Base-by-base conservation (phyloP, 2,329 filamentous ascomycete species). In the Pseudocercospora cruenta region DNA sequence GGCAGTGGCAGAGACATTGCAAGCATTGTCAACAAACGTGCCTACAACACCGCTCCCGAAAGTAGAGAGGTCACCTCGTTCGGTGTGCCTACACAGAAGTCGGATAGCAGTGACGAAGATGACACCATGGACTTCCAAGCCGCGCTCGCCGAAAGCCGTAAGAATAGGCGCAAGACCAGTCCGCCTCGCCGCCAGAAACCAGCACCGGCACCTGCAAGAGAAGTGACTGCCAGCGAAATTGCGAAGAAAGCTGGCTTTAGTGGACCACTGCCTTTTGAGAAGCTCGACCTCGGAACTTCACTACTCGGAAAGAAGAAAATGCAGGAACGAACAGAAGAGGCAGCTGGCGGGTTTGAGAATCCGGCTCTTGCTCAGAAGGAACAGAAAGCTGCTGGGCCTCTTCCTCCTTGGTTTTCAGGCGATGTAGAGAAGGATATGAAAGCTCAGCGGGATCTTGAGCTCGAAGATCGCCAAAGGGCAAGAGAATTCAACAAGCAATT, bases 221-320 rank as follows among this genome's bases (percentile, higher is more conserved):
- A 73, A 21, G 59, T 60, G 16, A 58, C 66, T 26, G 60, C 69
- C 12, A 69, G 62, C 9, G 66, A 70, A 14, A 66, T 72, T 21
- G 71, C 84, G 9, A 88, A 87, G 58, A 82, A 85, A 71, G 83
- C 87, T 60, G 80, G 72, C 19, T 91, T 96, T 74, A 87, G 87
- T 70, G 94, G 94, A 0, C 93, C 94, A 0, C 79, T 99, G 4
- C 95, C 95, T 0, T 99, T 99, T 74, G 93, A 97, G 72, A 94
- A 85, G 59, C 80, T 90, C 6, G 85, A 93, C 74, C 84, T 97
- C 1, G 88, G 91, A 53, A 89, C 87, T 60, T 89, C 87, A 39
- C 78, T 82, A 10, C 77, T 81, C 14, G 82, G 80, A 28, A 84
- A 80, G 77, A 85, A 82, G 77, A 86, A 82, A 71, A 84, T 80